Percentiles rank a stretch among this genome's conserved stretches.
These are phyloP conservation scores for Hortaea sp. DNA, from an alignment of 2,329 filamentous ascomycete genomes.

Conservation along the genomic window DNA sequence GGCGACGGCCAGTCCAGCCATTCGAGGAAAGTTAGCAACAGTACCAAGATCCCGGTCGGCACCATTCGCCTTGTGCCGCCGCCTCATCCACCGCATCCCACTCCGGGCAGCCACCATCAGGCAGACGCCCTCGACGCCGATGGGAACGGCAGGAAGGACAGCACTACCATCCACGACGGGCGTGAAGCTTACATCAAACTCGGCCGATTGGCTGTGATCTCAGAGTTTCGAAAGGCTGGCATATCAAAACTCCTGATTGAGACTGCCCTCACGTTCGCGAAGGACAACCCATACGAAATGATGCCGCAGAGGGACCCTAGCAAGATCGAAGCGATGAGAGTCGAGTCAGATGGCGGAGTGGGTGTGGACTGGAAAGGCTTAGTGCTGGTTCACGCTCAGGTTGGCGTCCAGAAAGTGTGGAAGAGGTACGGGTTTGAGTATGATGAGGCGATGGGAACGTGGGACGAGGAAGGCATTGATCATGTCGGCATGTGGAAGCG, in stretches of 20 bases:
- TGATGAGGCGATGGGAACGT: conserved; percentile 64
- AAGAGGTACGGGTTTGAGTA: conserved; percentile 59
- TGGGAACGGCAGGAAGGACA: conserved; percentile 9
- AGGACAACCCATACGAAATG: conserved; percentile 43
- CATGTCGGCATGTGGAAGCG: conserved; percentile 76
- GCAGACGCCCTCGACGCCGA: conserved; percentile 16
- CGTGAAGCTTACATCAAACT: conserved; percentile 73
- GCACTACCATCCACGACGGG: conserved; percentile 47
- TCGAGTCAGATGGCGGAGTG: conserved; percentile 18
- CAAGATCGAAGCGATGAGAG: conserved; percentile 23
- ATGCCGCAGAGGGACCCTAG: conserved; percentile 25
- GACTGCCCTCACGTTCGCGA: conserved; percentile 58
- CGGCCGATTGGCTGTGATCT: conserved; percentile 63
- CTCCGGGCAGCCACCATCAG: conserved; percentile 5
- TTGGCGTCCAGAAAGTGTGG: conserved; percentile 55
- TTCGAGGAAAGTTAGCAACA: conserved; percentile 28
- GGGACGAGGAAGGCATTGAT: conserved; percentile 74
- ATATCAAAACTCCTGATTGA: conserved; percentile 58
- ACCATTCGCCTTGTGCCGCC: conserved; percentile 75
- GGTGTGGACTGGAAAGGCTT: conserved; percentile 59
- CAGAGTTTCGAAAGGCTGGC: conserved; percentile 37
- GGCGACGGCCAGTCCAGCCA: conserved; percentile 23
- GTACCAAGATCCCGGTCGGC: conserved; percentile 51
- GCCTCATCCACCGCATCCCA: conserved; percentile 44
- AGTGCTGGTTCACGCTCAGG: conserved; percentile 71